Evolutionary conservation across 805 yeast species (phyloP).

Genomic region (Cyberlindnera maclurae): DNA sequence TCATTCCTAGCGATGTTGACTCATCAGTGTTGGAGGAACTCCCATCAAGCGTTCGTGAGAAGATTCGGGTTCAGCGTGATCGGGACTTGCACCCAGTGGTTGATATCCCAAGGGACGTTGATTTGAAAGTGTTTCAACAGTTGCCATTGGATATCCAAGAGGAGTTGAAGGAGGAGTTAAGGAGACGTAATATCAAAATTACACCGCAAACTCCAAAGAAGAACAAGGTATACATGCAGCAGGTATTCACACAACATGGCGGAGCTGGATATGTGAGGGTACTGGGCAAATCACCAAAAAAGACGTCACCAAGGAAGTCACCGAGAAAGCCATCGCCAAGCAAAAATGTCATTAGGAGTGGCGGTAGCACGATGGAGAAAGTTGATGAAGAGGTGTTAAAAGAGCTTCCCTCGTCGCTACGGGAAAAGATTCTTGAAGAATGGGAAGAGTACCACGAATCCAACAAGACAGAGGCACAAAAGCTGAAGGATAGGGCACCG

Average conservation of each 20-base stretch:
- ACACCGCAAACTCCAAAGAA: conserved; percentile 18
- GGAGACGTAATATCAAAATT: conserved; percentile 30
- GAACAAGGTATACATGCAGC: conserved; percentile 18
- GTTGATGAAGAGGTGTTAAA: conserved; percentile 19
- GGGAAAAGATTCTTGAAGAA: conserved; percentile 15
- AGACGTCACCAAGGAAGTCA: conserved; percentile 9
- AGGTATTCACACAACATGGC: conserved; percentile 12
- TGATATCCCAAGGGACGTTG: conserved; percentile 34
- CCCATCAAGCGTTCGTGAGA: conserved; percentile 15
- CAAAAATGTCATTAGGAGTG: not conserved
- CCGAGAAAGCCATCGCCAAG: conserved; percentile 13
- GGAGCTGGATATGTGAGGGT: conserved; percentile 15
- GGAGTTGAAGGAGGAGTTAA: conserved; percentile 52
- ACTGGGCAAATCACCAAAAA: conserved; percentile 3
- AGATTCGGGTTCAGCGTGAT: conserved; percentile 12
- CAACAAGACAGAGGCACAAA: conserved; percentile 9
- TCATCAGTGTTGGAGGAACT: conserved; percentile 21
- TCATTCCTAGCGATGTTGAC: conserved; percentile 25
- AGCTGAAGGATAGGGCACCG: conserved; percentile 7
- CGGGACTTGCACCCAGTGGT: conserved; percentile 15
- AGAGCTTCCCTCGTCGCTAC: conserved; percentile 19
- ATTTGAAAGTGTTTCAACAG: conserved; percentile 55
- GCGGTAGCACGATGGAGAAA: conserved; percentile 4
- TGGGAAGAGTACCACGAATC: conserved; percentile 14
- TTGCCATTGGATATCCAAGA: conserved; percentile 59